Base-by-base conservation (phyloP, 805 yeast species). In the Ogataea ganodermae region DNA sequence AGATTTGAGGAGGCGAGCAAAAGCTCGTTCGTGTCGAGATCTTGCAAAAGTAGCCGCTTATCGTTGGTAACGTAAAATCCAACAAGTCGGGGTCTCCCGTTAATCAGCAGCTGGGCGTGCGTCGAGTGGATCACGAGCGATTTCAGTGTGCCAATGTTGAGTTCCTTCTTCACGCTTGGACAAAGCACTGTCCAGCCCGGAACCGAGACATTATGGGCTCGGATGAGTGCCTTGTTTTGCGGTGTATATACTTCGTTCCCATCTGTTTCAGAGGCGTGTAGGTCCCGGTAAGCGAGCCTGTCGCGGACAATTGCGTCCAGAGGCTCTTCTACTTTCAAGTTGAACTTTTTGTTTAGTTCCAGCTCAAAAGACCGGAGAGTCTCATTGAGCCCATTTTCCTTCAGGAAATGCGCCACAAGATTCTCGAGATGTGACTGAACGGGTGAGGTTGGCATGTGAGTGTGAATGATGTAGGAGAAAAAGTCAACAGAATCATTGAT, bases 321-420 rank as follows among this genome's bases (percentile, higher is more conserved):
- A 0, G 72, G 54, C 50, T 71, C 77, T 21, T 65, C 71, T 1
- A 66, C 42, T 3, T 50, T 37, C n/a, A 17, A 35, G n/a, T 46
- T 44, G 42, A 59, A 59, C 31, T 57, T 61, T 35, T 50, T 62
- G 9, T 79, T 76, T 38, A 70, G 58, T 46, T 79, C 83, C 13
- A 56, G 50, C 52, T 81, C 76, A 40, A 84, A 78, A 2, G 68
- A 57, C n/a, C 63, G 58, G 12, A 83, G 62, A 0, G 91, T 78
- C 0, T 66, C 67, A 1, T 46, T 50, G 39, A 72, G 74, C 0
- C 79, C 78, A 23, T 79, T 71, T n/a, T 72, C 66, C 23, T 71
- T 61, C n/a, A 86, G 70, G 53, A 78, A 85, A 24, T 81, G 79
- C 0, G 87, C 89, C 10, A 86, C 70, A 26, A 84, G 62, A 2